Evolutionary conservation across 2,329 filamentous ascomycete genomes (phyloP), one percentile per base, ranked within the genome.

Genomic region (Pseudogymnoascus sp.): DNA sequence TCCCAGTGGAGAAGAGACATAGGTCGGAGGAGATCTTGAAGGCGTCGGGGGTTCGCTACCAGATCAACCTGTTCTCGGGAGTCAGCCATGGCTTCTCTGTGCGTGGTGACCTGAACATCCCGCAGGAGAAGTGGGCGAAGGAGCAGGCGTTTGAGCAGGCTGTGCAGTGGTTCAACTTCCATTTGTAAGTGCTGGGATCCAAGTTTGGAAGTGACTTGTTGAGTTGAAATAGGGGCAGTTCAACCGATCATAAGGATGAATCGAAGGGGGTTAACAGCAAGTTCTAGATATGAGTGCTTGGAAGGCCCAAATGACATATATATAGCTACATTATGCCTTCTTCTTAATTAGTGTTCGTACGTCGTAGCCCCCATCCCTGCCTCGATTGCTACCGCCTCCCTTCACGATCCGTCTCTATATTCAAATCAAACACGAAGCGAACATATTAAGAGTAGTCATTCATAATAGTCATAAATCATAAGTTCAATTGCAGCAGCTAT

Each of bases 91-190:
- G 91, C 0, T 96, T 95, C 70, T 80, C 86, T 7, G 86, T 92
- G 1, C 83, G 90, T 63, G 81, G 80, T 29, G 88, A 95, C 72
- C 64, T 82, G 33, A 80, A 70, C 65, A 80, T 86, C 66, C 81
- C 80, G 73, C 67, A 78, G 53, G 74, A 83, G 71, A 85, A 82
- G 73, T 93, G 83, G 70, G 87, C 89, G 38, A 93, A 91, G 82
- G 89, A 96, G 77, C 85, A 88, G 76, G 90, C 91, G 4, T 95
- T 95, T 73, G 71, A 81, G 67, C 91, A 95, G 79, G 90, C 90
- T 37, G 80, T 92, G 61, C 74, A 79, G 61, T 96, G 91, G 91
- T 92, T 96, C 68, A 82, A 89, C 68, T 79, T 86, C 74, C 79
- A 82, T 73, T 17, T 60, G 59, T 60, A 60, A 42, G 59, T 56